Percentiles rank a stretch among this genome's conserved stretches.
These are phyloP conservation scores for Colletotrichum tofieldiae DNA, from an alignment of 2,329 filamentous ascomycete species.

Conservation along the genomic window DNA sequence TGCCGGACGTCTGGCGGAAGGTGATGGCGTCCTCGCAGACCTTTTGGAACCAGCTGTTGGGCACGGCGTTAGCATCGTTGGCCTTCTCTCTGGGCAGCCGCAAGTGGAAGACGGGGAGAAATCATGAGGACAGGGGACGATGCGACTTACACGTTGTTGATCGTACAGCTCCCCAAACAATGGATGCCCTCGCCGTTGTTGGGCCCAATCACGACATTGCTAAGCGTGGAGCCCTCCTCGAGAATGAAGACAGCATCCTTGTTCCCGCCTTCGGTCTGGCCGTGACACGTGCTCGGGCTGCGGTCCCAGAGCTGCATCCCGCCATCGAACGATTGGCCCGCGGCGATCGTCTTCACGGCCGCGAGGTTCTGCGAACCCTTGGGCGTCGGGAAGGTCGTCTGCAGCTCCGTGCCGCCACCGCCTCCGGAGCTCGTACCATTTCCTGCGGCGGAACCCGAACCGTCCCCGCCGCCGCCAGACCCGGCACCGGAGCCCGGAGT, in stretches of 20 bases:
- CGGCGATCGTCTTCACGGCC: constrained; percentile 36
- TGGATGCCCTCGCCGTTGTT: constrained; percentile 63
- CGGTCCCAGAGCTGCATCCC: constrained; percentile 53
- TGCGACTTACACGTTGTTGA: constrained; percentile 48
- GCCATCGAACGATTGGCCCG: constrained; percentile 40
- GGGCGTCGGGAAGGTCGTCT: constrained; percentile 33
- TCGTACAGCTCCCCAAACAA: constrained; percentile 59
- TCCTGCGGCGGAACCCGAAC: neutral
- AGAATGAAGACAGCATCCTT: constrained; percentile 60
- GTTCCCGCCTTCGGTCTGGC: constrained; percentile 58
- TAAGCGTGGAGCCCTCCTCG: constrained; percentile 58
- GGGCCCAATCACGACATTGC: constrained; percentile 62
- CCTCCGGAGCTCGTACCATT: constrained; percentile 19
- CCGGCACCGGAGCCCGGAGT: neutral
- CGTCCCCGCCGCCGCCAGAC: neutral
- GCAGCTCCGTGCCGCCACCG: constrained; percentile 9
- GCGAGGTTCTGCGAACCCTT: constrained; percentile 34
- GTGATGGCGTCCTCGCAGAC: constrained; percentile 55
- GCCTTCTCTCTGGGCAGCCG: constrained; percentile 36
- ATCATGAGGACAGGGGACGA: constrained; percentile 57
- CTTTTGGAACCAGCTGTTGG: constrained; percentile 56
- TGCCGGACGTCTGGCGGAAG: constrained; percentile 54
- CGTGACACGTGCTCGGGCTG: constrained; percentile 57
- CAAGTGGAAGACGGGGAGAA: constrained; percentile 47
- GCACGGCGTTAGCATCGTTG: constrained; percentile 20